A percentile compares a stretch with the other conserved stretches of the same genome.
These are phyloP conservation scores for Paracorniculantispora psalliotae DNA, from an alignment of 2,329 filamentous ascomycete species.

Conservation along the genomic window DNA sequence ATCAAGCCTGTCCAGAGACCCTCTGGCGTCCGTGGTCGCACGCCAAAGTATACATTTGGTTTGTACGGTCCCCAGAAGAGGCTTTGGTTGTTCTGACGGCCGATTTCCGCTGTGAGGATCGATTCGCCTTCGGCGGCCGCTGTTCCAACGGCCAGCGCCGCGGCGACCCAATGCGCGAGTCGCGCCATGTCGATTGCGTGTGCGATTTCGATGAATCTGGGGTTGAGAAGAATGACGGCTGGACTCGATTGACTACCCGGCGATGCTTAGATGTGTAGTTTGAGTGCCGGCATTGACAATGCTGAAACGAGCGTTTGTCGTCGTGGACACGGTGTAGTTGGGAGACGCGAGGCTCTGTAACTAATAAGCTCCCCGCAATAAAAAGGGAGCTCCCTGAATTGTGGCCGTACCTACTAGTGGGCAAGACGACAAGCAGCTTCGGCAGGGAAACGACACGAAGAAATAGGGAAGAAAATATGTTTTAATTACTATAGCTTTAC, in stretches of 20 bases:
- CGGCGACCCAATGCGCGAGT: conserved; percentile 28
- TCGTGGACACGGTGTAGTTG: conserved; percentile 8
- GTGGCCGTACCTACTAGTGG: background rate
- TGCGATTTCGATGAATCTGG: background rate
- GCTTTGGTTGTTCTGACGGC: conserved; percentile 66
- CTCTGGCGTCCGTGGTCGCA: conserved; percentile 75
- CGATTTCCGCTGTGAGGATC: conserved; percentile 45
- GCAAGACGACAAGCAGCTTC: no score
- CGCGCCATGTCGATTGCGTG: conserved; percentile 24
- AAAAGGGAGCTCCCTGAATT: background rate
- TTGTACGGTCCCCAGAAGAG: conserved; percentile 95
- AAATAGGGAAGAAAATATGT: no score
- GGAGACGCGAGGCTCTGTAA: background rate
- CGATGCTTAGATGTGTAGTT: background rate
- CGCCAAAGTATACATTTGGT: conserved; percentile 90
- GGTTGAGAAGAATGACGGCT: no score
- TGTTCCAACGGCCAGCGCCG: conserved; percentile 23
- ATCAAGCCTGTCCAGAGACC: conserved; percentile 78
- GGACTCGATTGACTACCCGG: background rate
- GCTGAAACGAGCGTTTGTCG: background rate
- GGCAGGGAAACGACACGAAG: no score
- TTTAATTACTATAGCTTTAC: no score
- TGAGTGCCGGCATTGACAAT: background rate
- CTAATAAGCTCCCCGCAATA: conserved; percentile 5
- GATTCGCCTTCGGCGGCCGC: conserved; percentile 27